These are phyloP conservation scores for Meyerozyma carpophila DNA, from an alignment of 1,139 yeast species.

Conservation along the genomic window DNA sequence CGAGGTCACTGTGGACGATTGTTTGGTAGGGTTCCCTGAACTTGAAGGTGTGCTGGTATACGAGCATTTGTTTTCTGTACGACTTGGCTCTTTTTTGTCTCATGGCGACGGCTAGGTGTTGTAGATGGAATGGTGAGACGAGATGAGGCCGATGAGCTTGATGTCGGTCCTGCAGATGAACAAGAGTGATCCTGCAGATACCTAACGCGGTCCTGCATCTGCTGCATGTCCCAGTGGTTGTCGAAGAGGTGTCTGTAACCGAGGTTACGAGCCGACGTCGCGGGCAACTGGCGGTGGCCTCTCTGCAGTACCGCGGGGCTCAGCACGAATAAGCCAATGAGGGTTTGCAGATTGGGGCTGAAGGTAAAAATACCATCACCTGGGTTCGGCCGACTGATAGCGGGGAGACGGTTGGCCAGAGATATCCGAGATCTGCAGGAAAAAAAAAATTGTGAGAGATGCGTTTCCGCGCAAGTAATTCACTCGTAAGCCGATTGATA, in stretches of 20 bases:
- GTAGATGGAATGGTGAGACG: no score
- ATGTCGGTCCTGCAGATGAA: not conserved
- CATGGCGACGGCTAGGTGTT: constrained; percentile 40
- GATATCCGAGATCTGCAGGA: no score
- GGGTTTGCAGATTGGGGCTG: not conserved
- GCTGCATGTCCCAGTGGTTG: not conserved
- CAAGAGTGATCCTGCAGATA: no score
- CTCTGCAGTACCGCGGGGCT: not conserved
- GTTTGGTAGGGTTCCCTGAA: constrained; percentile 94
- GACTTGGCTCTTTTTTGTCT: constrained; percentile 95
- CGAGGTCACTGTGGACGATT: constrained; percentile 73
- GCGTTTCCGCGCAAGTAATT: no score
- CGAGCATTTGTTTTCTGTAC: constrained; percentile 86
- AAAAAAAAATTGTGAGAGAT: no score
- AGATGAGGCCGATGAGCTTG: not conserved
- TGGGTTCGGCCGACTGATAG: no score
- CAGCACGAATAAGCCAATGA: not conserved
- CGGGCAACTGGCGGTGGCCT: not conserved
- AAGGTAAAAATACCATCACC: no score
- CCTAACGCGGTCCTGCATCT: not conserved
- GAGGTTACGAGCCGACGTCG: no score
- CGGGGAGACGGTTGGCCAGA: no score
- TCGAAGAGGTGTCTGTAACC: no score
- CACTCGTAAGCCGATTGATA: no score
- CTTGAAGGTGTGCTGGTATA: constrained; percentile 78